phyloP scores from a whole-genome alignment of 2,329 filamentous ascomycete species.

The Penicillium psychrosexuale region DNA sequence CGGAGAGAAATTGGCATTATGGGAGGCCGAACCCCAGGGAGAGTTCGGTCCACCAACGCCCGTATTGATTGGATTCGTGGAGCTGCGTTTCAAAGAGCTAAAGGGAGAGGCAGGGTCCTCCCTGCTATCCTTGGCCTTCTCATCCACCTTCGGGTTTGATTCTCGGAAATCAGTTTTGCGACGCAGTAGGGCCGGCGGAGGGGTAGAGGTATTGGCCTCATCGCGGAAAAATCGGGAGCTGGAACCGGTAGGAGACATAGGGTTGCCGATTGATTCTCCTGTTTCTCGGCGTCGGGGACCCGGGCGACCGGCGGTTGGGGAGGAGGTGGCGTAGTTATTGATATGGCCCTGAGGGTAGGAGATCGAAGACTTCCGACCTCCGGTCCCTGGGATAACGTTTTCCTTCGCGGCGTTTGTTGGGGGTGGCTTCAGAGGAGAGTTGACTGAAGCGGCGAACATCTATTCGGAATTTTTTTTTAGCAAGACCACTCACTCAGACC shows the following conservation, averaged over 20 bases:
- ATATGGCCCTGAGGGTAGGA: slow-evolving; percentile 63
- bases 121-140: slow-evolving; percentile 50
- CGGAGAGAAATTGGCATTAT: slow-evolving; percentile 62
- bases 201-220: slow-evolving; percentile 56
- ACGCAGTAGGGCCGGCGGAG: slow-evolving; percentile 59
- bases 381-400: slow-evolving; percentile 39
- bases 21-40: slow-evolving; percentile 59
- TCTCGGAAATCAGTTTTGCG: slow-evolving; percentile 63
- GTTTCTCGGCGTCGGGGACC: slow-evolving; percentile 80
- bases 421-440: slow-evolving; percentile 86
- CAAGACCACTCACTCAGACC: background rate
- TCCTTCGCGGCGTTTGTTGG: slow-evolving; percentile 65
- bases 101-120: slow-evolving; percentile 48
- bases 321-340: slow-evolving; percentile 65
- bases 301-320: slow-evolving; percentile 71
- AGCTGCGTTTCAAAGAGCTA: slow-evolving; percentile 55
- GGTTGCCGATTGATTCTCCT: slow-evolving; percentile 61
- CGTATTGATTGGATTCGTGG: slow-evolving; percentile 53
- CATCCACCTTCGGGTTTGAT: slow-evolving; percentile 44
- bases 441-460: slow-evolving; percentile 82
- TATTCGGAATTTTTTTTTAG: slow-evolving; percentile 42
- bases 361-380: slow-evolving; percentile 73
- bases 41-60: slow-evolving; percentile 50
- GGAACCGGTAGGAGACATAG: slow-evolving; percentile 48
- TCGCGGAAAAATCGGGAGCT: slow-evolving; percentile 48